Evolutionary conservation across 768 basidiomycete species (phyloP).

Genomic region (Hypholoma sublateritium): DNA sequence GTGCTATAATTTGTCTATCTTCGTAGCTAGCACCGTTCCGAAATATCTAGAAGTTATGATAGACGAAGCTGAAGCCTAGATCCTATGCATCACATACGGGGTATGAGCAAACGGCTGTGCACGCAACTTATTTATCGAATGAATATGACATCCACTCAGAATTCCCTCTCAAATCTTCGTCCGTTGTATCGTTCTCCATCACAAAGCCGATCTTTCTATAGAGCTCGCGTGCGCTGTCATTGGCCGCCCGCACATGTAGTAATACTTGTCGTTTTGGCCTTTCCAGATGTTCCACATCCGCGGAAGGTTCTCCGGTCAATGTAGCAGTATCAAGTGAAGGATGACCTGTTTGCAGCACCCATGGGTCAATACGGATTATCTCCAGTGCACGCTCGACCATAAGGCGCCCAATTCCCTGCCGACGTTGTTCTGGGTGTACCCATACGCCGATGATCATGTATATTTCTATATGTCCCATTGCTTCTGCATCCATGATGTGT

Average conservation of each 20-base stretch:
- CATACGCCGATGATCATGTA: conserved; percentile 16
- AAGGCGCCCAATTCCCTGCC: conserved; percentile 8
- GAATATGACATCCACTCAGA: background rate
- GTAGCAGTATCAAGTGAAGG: background rate
- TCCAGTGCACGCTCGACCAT: conserved; percentile 11
- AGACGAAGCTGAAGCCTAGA: background rate
- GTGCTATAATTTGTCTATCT: background rate
- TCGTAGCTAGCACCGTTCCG: background rate
- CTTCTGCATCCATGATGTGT: background rate
- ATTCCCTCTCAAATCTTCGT: background rate
- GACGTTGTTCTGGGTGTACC: conserved; percentile 16
- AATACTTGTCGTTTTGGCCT: conserved; percentile 8
- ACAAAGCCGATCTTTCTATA: conserved; percentile 22
- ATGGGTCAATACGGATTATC: conserved; percentile 1
- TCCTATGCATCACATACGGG: no score
- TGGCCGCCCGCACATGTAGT: conserved; percentile 19
- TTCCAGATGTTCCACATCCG: background rate
- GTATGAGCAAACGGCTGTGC: background rate
- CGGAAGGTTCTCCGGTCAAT: background rate
- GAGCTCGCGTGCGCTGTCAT: conserved; percentile 16
- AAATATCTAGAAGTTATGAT: no score
- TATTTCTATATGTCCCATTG: conserved; percentile 1
- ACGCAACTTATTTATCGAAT: background rate
- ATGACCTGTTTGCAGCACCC: background rate
- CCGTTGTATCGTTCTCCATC: background rate